Base-by-base conservation (phyloP, 345 rosid species). In the Firmiana major region DNA sequence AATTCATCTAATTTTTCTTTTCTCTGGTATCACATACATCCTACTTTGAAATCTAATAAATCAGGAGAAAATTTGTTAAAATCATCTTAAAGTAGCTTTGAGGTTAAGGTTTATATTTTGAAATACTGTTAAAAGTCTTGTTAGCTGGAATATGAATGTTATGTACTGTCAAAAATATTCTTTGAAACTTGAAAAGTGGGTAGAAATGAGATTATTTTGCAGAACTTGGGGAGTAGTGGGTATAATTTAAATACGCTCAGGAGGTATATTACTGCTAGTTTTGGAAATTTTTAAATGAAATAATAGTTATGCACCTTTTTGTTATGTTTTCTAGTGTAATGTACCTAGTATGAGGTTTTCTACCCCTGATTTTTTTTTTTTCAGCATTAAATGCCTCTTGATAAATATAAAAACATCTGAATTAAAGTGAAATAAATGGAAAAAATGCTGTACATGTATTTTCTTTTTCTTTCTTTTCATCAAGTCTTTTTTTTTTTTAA, bases 71-170 rank as follows among this genome's bases (percentile, higher is more conserved):
- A 9, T 60, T 59, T 24, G 26, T 74, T 16, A 60, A 26, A 40
- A 74, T 60, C 57, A 24, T 74, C 21, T 6, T 58, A 24, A 58
- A 43, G 11, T 74, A 74, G 26, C 43, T 74, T 60, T 74, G 54
- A 74, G 59, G 26, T 49, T 49, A 31, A 71, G 74, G 45, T 51
- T 28, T 5, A 19, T 22, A 3, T 28, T 70, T 9, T 17, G 24
- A 28, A 49, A 16, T 48, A 19, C 34, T 72, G 28, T 34, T 34
- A 53, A 10, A 13, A 9, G 11, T 72, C 46, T 34, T 40, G 66
- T 46, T 63, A 11, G 45, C 69, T 60, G 24, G 28, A 46, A 9
- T 22, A 24, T 51, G 15, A 19, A 21, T 45, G 17, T 49, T 49
- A 71, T 70, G 31, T 10, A 22, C 22, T 43, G 40, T 73, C 76